phyloP scores from a whole-genome alignment of 2,329 filamentous ascomycete genomes.

The Colletotrichum destructivum region DNA sequence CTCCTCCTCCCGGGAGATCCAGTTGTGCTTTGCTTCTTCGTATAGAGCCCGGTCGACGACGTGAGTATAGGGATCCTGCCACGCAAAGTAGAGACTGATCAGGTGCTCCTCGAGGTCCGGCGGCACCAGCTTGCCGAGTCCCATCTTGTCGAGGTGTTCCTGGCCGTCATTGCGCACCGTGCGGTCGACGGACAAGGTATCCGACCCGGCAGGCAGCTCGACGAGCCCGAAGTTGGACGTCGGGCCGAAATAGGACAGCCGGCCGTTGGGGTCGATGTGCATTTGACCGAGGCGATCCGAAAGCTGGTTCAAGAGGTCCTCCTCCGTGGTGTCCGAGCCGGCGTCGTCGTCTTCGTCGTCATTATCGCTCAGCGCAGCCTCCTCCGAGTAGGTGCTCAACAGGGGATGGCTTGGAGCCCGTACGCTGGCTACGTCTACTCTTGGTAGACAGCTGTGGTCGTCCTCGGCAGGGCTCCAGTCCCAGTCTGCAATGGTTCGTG shows the following conservation, averaged over 20 bases:
- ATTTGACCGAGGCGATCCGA: constrained; percentile 48
- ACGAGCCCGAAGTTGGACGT: constrained; percentile 49
- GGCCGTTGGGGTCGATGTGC: constrained; percentile 46
- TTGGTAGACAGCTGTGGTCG: background rate
- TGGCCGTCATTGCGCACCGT: constrained; percentile 47
- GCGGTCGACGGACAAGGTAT: constrained; percentile 46
- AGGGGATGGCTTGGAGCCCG: constrained; percentile 9
- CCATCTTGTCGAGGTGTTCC: constrained; percentile 46
- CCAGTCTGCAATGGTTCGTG: constrained; percentile 12
- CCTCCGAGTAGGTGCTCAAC: constrained; percentile 19
- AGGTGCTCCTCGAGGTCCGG: constrained; percentile 43
- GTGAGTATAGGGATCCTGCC: constrained; percentile 47
- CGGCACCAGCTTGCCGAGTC: constrained; percentile 43
- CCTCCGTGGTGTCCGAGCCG: constrained; percentile 22
- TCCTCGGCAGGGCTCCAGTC: constrained; percentile 12
- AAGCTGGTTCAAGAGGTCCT: constrained; percentile 47
- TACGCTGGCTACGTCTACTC: constrained; percentile 9
- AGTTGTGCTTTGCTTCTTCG: constrained; percentile 40
- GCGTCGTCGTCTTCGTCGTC: constrained; percentile 41
- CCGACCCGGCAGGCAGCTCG: constrained; percentile 44
- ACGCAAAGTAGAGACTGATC: constrained; percentile 45
- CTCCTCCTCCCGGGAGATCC: constrained; percentile 39
- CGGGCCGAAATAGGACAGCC: constrained; percentile 47
- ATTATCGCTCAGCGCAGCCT: constrained; percentile 39
- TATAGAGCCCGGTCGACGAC: constrained; percentile 47